These are phyloP conservation scores for Paecilomyces variotii DNA, from an alignment of 2,329 filamentous ascomycete genomes.

Conservation along the genomic window DNA sequence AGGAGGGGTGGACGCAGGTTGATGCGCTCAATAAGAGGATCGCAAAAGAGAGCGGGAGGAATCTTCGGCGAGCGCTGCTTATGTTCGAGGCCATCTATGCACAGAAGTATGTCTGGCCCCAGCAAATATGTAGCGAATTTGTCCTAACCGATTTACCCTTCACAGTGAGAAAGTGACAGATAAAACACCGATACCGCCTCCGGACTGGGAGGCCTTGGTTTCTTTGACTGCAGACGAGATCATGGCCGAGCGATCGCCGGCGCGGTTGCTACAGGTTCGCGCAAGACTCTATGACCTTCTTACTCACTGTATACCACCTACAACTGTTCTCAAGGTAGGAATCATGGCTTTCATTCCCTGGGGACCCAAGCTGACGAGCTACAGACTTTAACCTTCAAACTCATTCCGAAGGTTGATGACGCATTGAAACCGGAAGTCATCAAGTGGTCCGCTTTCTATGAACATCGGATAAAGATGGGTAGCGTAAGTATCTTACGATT, in stretches of 20 bases:
- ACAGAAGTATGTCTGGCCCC: constrained; percentile 63
- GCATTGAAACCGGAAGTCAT: constrained; percentile 85
- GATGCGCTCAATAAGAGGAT: constrained; percentile 73
- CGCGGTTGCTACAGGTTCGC: constrained; percentile 76
- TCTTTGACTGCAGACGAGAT: constrained; percentile 87
- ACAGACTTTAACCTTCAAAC: constrained; percentile 80
- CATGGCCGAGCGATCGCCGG: constrained; percentile 84
- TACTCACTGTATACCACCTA: constrained; percentile 93
- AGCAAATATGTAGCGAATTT: not conserved
- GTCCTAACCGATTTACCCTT: not conserved
- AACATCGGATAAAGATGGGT: constrained; percentile 85
- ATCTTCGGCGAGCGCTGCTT: constrained; percentile 77
- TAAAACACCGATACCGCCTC: constrained; percentile 79
- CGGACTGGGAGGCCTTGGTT: constrained; percentile 94
- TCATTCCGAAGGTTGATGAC: constrained; percentile 81
- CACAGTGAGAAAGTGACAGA: constrained; percentile 81
- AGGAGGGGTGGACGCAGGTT: constrained; percentile 74
- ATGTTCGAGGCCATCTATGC: constrained; percentile 98
- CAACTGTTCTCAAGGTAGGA: constrained; percentile 72
- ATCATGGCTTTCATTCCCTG: not conserved
- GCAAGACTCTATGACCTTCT: constrained; percentile 95
- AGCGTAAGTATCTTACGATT: constrained; percentile 38
- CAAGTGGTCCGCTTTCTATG: constrained; percentile 94
- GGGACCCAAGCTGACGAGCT: constrained; percentile 2
- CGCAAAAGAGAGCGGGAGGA: constrained; percentile 82